Evolutionary conservation across 768 basidiomycete species (phyloP), one percentile per base, ranked within the genome.

Genomic region (Cystobasidium tubakii): DNA sequence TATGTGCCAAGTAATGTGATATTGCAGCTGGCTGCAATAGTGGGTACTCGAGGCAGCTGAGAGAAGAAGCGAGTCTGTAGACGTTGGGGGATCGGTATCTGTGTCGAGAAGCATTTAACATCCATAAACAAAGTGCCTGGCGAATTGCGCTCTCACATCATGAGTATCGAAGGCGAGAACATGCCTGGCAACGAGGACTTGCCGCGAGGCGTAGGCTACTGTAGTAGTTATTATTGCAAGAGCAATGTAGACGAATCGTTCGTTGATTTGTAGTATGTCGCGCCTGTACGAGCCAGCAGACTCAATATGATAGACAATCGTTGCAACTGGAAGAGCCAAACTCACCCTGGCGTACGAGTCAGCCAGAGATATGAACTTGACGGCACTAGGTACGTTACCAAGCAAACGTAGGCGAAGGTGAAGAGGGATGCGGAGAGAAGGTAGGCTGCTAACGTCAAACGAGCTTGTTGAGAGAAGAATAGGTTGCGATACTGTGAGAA

Each of bases 1-100:
- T 71, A 71, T 12, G 39, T 13, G 69, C 69, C 69, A 27, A 71
- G 69, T 17, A 71, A 39, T 12, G 69, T 34, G 33, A 71, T 27
- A 60, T 71, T 71, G 69, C 31, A 19, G 54, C 50, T 29, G 7
- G 54, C 69, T 2, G 69, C 31, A 15, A 57, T 46, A 12, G 69
- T 7, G 12, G 69, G 69, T 3, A 60, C 12, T 12, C 33, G 17
- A 7, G 25, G 34, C 1, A 71, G 12, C 1, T 60, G 53, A 15
- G 27, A 6, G 4, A 34, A 19, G n/a, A 71, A 21, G 17, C 69
- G 50, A 25, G 15, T 31, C 27, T 71, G 69, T 17, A 71, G 23
- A 12, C 69, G 50, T n/a, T 46, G 33, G 1, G 69, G 69, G 6
- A 71, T 71, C 9, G 55, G 36, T 19, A 44, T 17, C 66, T 69